Evolutionary conservation across 257 asterid genomes (phyloP), one percentile per base, ranked within the genome.

Genomic region (Ligustrum vulgare): DNA sequence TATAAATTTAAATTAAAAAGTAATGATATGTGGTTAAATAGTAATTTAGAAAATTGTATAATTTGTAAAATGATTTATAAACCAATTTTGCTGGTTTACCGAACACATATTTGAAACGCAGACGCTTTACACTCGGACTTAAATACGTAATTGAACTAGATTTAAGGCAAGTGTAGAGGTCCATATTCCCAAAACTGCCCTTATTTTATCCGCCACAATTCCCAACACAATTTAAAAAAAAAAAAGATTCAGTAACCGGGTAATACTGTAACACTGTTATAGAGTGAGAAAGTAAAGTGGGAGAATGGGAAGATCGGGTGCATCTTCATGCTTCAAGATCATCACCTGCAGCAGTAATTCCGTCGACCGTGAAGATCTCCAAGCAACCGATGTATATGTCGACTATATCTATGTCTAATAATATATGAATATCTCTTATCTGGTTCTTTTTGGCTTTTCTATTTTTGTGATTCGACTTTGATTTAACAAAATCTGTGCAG

Each of bases 301-400:
- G 33, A 58, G 33, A 58, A 58, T 58, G 66, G 66, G 66, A 58
- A 58, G 66, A 58, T 58, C 66, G 66, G 22, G 66, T 9, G 66
- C 66, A 58, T 58, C 66, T 12, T 58, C 66, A 23, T 58, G 66
- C 66, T 23, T 58, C 66, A 58, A 22, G 33, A 58, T 58, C 66
- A 58, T 58, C 66, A 58, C 66, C 66, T 58, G 75, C 66, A 39
- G 70, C 74, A 16, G 69, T n/a, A 80, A 76, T 25, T 67, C 84
- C 51, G 78, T 75, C 58, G 84, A 76, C 56, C 71, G 78, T 35
- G 81, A 80, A 33, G 80, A 72, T 66, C 80, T 80, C 69, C 75
- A 69, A 72, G 78, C 77, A 35, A 74, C 84, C 64, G 75, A 80
- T 80, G 84, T 80, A 67, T 36, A 35, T 49, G 3, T 70, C 0